Evolutionary conservation across 2,329 filamentous ascomycete species (phyloP).

Genomic region (Trichoderma arundinaceum): DNA sequence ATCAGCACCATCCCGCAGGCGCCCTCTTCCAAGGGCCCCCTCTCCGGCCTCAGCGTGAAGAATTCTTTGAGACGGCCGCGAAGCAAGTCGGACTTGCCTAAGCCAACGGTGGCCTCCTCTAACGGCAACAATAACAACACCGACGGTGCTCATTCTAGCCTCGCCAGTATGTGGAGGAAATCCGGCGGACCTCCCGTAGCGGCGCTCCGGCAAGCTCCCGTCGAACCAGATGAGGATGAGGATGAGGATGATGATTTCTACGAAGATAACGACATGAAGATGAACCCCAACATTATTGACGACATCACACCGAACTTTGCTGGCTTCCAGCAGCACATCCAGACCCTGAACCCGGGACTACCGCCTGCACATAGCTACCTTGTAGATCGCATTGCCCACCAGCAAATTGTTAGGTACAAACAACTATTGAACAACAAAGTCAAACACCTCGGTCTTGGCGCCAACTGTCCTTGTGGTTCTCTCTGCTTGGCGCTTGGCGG

Average conservation of each 20-base stretch:
- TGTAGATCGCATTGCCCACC: conserved; percentile 80
- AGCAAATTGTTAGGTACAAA: conserved; percentile 81
- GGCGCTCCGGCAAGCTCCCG: conserved; percentile 47
- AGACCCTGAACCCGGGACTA: conserved; percentile 75
- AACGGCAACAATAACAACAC: conserved; percentile 38
- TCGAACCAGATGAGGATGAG: conserved; percentile 58
- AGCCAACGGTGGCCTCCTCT: conserved; percentile 38
- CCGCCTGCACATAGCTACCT: conserved; percentile 63
- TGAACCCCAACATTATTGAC: conserved; percentile 68
- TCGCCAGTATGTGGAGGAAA: conserved; percentile 59
- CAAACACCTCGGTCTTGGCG: conserved; percentile 69
- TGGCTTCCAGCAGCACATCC: conserved; percentile 78
- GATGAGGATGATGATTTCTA: conserved; percentile 62
- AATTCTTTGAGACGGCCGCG: conserved; percentile 59
- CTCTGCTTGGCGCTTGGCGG: conserved; percentile 73
- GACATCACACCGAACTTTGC: conserved; percentile 73
- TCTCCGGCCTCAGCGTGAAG: conserved; percentile 53
- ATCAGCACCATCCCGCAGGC: conserved; percentile 58
- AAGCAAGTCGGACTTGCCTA: conserved; percentile 61
- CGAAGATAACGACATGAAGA: conserved; percentile 66
- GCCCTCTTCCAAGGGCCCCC: conserved; percentile 56
- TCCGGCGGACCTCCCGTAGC: conserved; percentile 61
- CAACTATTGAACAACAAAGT: conserved; percentile 71
- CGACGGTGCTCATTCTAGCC: conserved; percentile 46
- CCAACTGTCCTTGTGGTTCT: conserved; percentile 64